Base-by-base conservation (phyloP, 1,284 basidiomycete genomes). In the Bondarzewia mesenterica region DNA sequence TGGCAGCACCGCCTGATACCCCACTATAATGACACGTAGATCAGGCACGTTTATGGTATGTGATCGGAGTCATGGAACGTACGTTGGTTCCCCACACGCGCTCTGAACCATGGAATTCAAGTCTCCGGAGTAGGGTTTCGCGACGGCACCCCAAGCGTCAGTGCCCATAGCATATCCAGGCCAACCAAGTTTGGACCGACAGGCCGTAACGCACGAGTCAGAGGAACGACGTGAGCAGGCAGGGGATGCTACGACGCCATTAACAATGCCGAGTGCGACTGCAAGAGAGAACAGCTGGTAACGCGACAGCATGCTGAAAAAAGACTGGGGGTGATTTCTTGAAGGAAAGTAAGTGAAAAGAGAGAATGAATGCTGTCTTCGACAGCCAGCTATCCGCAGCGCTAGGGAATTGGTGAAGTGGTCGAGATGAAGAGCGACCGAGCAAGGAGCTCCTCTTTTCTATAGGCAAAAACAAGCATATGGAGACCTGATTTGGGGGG, bases 121-220 rank as follows among this genome's bases (percentile, higher is more conserved):
- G 38, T 50, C 48, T 10, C 29, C 48, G 10, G 29, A 7, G 10
- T 35, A 45, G 16, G 39, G 43, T 18, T 50, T n/a, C 14, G 25
- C 44, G 35, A 60, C 58, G 22, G 43, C 48, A 46, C 74, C 74
- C 74, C 73, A 78, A 22, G 63, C 66, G 55, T 75, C 67, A n/a
- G 62, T 66, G 52, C 74, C 73, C 70, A 79, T 76, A 46, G 68
- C 61, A 23, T 57, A 58, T 16, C 75, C 75, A 21, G 71, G 64
- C 70, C 72, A 80, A 5, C 78, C 78, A 72, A 74, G 76, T 52
- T 65, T 71, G 35, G 59, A 52, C 49, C 61, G 67, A 60, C 78
- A 80, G 52, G 54, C 59, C 26, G 63, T 48, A 27, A 75, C 51
- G 57, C 78, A 80, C 41, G 67, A 61, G 21, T 59, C 53, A 20